Evolutionary conservation across 164 flowering plant species (phyloP).

Genomic region (Piper betle): DNA sequence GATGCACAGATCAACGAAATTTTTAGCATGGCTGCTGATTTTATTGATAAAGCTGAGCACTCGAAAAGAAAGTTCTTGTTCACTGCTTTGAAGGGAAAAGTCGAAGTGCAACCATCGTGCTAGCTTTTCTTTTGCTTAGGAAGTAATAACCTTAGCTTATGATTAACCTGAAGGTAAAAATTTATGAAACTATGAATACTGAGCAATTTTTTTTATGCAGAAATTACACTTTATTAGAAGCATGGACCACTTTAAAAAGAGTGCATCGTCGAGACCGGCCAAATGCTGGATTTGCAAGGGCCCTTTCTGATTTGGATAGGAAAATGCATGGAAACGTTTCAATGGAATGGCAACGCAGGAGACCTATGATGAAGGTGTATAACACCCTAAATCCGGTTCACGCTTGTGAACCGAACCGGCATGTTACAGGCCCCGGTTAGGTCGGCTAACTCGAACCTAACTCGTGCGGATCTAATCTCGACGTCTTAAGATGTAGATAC

Average conservation of each 20-base stretch:
- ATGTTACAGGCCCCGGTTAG: too few relatives aligned
- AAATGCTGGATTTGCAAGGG: constrained; percentile 84
- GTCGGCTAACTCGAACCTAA: too few relatives aligned
- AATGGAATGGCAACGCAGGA: constrained; percentile 89
- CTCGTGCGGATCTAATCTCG: too few relatives aligned
- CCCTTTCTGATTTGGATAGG: constrained; percentile 57
- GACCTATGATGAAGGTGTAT: constrained; percentile 81
- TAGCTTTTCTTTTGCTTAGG: constrained; percentile 80
- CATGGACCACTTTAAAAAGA: constrained; percentile 70
- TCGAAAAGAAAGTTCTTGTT: constrained; percentile 72
- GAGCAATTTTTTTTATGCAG: constrained; percentile 24
- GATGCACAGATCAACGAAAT: constrained; percentile 62
- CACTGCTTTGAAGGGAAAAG: constrained; percentile 98
- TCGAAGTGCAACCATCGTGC: constrained; percentile 84
- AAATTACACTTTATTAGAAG: constrained; percentile 57
- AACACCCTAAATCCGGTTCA: too few relatives aligned
- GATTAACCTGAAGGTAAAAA: neutral
- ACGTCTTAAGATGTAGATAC: too few relatives aligned
- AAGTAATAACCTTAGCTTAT: constrained; percentile 39
- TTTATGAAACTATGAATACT: neutral
- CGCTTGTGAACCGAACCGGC: too few relatives aligned
- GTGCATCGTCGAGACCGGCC: constrained; percentile 92
- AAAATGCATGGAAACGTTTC: constrained; percentile 76
- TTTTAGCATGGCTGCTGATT: constrained; percentile 70
- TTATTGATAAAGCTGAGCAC: constrained; percentile 58